phyloP scores from a whole-genome alignment of 2,329 filamentous ascomycete genomes.

The Aspergillus pseudonomiae region DNA sequence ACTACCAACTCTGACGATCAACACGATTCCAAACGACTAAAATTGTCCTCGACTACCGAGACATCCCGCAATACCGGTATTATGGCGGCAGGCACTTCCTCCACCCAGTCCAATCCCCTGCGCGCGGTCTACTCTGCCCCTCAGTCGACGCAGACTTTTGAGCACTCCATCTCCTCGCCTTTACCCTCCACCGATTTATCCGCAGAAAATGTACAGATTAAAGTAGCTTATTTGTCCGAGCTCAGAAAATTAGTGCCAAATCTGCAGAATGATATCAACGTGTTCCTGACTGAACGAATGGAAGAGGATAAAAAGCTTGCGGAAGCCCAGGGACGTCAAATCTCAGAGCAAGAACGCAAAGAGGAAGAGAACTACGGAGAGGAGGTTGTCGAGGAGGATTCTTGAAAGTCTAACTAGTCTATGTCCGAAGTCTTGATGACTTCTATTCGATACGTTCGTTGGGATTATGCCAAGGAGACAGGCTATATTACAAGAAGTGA shows the following conservation, averaged over 20 bases:
- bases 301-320: constrained; percentile 58
- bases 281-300: constrained; percentile 64
- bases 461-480: background rate
- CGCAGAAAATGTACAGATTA: constrained; percentile 38
- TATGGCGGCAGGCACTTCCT: background rate
- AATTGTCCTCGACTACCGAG: background rate
- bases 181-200: constrained; percentile 21
- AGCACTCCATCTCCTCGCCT: constrained; percentile 33
- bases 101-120: constrained; percentile 15
- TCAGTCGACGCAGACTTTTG: constrained; percentile 34
- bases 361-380: constrained; percentile 75
- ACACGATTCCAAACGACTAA: background rate
- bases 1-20: background rate
- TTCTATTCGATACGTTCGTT: background rate
- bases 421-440: constrained; percentile 17
- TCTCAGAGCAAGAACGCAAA: constrained; percentile 44
- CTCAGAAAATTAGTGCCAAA: constrained; percentile 53
- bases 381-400: constrained; percentile 71
- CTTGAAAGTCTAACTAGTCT: constrained; percentile 29
- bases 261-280: constrained; percentile 62
- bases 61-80: background rate
- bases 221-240: constrained; percentile 57
- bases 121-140: constrained; percentile 35
- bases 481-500: background rate
- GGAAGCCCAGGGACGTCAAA: constrained; percentile 35